Evolutionary conservation across 176 grass and related monocot genomes (phyloP).

Genomic region (Pharus latifolius): DNA sequence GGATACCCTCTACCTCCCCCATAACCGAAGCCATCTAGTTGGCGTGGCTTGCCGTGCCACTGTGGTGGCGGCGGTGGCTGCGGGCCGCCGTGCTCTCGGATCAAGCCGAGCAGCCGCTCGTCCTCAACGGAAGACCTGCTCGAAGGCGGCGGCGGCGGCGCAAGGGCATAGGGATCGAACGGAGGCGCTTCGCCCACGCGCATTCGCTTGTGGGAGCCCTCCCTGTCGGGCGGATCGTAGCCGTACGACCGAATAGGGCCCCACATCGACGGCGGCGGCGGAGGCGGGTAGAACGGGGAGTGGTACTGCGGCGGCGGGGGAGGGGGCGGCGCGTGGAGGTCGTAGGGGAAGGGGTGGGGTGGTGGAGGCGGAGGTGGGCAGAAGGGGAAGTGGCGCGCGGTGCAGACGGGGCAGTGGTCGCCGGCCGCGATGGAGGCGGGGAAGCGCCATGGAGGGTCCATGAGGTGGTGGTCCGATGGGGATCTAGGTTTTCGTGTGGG

Average conservation of each 20-base stretch:
- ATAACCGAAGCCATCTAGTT: conserved; percentile 14
- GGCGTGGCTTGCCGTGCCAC: conserved; percentile 20
- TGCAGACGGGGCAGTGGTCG: conserved; percentile 65
- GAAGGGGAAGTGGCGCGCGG: conserved; percentile 71
- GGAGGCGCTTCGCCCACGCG: conserved; percentile 42
- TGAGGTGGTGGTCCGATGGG: not conserved
- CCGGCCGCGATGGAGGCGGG: conserved; percentile 14
- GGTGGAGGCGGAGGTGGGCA: conserved; percentile 49
- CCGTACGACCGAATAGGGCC: not conserved
- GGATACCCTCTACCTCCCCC: conserved; percentile 5
- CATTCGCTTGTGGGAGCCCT: conserved; percentile 62
- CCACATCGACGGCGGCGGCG: conserved; percentile 28
- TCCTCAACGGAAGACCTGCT: conserved; percentile 30
- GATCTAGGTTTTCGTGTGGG: conserved; percentile 12
- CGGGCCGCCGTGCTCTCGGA: conserved; percentile 58
- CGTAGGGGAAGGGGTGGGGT: conserved; percentile 48
- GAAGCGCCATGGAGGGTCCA: conserved; percentile 69
- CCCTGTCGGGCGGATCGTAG: conserved; percentile 16
- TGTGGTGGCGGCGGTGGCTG: not conserved
- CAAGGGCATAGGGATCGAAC: conserved; percentile 14
- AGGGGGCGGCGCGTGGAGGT: conserved; percentile 31
- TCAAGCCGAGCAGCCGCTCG: conserved; percentile 53
- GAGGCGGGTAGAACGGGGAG: conserved; percentile 12
- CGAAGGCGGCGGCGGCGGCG: not conserved
- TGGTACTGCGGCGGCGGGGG: conserved; percentile 16